Evolutionary conservation across 495 filamentous ascomycete genomes (phyloP).

Genomic region (Emericellopsis terricola): DNA sequence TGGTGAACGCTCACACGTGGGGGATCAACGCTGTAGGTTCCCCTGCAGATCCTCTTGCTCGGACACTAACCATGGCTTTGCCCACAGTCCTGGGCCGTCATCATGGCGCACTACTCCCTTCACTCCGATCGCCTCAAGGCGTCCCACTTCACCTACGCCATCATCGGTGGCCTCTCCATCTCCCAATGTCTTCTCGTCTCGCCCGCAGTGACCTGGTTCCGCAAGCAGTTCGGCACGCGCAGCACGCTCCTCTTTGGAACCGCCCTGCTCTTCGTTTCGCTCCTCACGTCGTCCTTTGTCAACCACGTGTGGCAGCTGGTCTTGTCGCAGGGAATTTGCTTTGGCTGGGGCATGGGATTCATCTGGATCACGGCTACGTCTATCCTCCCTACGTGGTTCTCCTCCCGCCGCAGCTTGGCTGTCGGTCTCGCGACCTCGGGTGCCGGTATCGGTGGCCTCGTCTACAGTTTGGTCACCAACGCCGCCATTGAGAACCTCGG

Average conservation of each 20-base stretch:
- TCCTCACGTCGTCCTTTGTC: conserved; percentile 52
- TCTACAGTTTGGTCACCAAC: conserved; percentile 36
- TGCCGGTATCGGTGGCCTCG: conserved; percentile 57
- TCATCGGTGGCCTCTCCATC: conserved; percentile 43
- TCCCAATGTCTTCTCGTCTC: conserved; percentile 37
- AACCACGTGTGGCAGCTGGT: conserved; percentile 54
- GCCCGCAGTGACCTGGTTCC: conserved; percentile 32
- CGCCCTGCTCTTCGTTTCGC: conserved; percentile 14
- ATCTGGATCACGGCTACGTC: conserved; percentile 54
- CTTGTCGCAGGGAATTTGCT: conserved; percentile 57
- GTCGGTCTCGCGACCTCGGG: conserved; percentile 57
- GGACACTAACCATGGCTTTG: background rate
- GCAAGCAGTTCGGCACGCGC: conserved; percentile 28
- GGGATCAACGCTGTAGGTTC: conserved; percentile 12
- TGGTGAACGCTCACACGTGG: conserved; percentile 12
- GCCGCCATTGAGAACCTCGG: conserved; percentile 42
- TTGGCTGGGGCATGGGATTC: conserved; percentile 62
- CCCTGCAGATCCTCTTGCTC: background rate
- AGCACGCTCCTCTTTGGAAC: conserved; percentile 29
- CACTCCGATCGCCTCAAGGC: conserved; percentile 35
- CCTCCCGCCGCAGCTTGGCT: conserved; percentile 45
- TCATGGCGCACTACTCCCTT: conserved; percentile 36
- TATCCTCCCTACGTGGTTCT: conserved; percentile 69
- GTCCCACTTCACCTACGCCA: conserved; percentile 37
- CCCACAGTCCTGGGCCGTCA: background rate